Base-by-base conservation (phyloP, 352 stramenopile genomes). In the Globisporangium radiosum region DNA sequence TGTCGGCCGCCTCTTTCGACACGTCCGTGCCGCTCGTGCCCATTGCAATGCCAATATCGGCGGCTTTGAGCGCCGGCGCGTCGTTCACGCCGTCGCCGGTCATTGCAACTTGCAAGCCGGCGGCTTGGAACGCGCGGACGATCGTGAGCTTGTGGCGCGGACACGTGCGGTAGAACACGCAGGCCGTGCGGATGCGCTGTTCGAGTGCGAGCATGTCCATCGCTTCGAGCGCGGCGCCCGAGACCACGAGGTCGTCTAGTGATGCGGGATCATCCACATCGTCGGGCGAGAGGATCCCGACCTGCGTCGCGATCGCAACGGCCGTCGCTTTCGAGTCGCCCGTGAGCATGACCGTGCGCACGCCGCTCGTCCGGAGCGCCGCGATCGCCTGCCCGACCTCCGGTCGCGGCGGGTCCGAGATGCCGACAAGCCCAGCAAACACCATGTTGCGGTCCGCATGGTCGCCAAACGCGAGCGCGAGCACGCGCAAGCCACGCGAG, bases 21-120 rank as follows among this genome's bases (percentile, higher is more conserved):
- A 99, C 97, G 65, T 98, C 89, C 37, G 96, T 98, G 52, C 96
- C 97, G 56, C 92, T 96, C 55, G 97, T 98, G 56, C 96, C 97
- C 97, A 99, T 99, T 4, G 95, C 96, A 69, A 98, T 97, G 39
- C 94, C 92, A 68, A 99, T 98, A 62, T 99, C 93, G 15, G 95
- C 94, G 1, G 78, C 93, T 68, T 98, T 99, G 8, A 99, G 76
- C 4, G 97, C 96, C 17, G 97, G 97, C 7, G 97, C 97, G 75
- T 99, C 97, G 73, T 99, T 99, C 13, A 98, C 98, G 42, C 97
- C 97, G 65, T 99, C 97, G n/a, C 97, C 97, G n/a, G 97, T 99
- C 80, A 99, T 98, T 6, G 96, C 97, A 47, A 99, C 94, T 69
- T 88, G 80, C 45, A 88, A 47, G 3, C 78, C 77, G 15, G 73